Conservation (phyloP, 257 asterid genomes). For the Prunella vulgaris region DNA sequence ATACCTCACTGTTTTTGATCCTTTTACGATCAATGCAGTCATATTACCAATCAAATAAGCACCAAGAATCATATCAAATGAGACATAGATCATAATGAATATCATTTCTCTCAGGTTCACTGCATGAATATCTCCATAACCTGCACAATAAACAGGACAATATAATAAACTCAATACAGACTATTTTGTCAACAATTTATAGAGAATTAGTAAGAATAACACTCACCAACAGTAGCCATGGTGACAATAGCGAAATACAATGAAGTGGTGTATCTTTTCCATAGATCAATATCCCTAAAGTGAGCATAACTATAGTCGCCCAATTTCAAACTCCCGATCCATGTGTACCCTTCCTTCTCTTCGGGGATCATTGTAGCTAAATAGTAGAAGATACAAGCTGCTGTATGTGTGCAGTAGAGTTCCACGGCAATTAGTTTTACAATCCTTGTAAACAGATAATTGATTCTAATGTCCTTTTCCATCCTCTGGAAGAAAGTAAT, state of each 20-base stretch:
- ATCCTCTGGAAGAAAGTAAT: conserved; percentile 48
- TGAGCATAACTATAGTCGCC: conserved; percentile 71
- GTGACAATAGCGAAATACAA: conserved; percentile 88
- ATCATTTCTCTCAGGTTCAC: conserved; percentile 93
- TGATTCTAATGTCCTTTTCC: conserved; percentile 91
- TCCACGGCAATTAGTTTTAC: conserved; percentile 75
- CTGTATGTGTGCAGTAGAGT: conserved; percentile 89
- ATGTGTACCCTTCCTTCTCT: conserved; percentile 81
- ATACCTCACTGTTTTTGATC: conserved; percentile 83
- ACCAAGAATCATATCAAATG: conserved; percentile 89
- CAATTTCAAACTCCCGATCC: conserved; percentile 90
- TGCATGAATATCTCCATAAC: conserved; percentile 97
- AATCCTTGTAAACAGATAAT: conserved; percentile 77
- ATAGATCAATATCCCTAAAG: conserved; percentile 77
- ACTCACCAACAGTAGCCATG: conserved; percentile 97
- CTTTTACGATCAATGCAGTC: conserved; percentile 96
- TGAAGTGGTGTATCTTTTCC: conserved; percentile 81
- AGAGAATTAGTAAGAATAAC: not conserved
- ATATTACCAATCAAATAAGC: conserved; percentile 96
- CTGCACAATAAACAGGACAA: conserved; percentile 31
- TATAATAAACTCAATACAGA: not conserved
- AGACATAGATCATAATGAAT: conserved; percentile 82
- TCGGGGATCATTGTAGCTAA: conserved; percentile 79
- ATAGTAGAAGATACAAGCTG: conserved; percentile 92
- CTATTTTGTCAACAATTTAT: not conserved